phyloP scores from a whole-genome alignment of 2,329 filamentous ascomycete genomes.

The Ophiostoma tasmaniense region DNA sequence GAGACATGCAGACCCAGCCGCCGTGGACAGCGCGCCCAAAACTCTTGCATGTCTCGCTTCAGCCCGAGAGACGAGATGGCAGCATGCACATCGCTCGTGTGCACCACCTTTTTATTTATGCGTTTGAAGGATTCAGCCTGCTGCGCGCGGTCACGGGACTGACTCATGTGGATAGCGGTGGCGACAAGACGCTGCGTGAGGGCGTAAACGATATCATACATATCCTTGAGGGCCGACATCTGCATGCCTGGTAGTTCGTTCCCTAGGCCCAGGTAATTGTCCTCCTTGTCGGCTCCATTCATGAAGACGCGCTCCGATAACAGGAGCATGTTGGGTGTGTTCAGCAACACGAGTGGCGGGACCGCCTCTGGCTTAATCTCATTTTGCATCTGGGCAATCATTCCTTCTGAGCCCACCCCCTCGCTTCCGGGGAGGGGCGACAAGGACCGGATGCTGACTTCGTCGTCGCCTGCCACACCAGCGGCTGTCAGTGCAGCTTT shows the following conservation, averaged over 20 bases:
- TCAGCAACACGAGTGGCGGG: conserved; percentile 49
- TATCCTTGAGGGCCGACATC: conserved; percentile 66
- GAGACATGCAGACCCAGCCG: conserved; percentile 42
- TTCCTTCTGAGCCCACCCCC: background rate
- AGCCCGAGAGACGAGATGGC: conserved; percentile 42
- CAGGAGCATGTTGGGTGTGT: conserved; percentile 50
- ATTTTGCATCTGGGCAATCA: background rate
- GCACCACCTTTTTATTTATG: conserved; percentile 29
- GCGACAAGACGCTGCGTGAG: conserved; percentile 62
- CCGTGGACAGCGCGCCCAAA: conserved; percentile 42
- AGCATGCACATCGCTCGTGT: conserved; percentile 39
- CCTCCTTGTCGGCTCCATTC: conserved; percentile 54
- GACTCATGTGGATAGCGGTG: conserved; percentile 60
- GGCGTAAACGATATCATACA: conserved; percentile 58
- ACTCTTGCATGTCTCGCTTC: conserved; percentile 29
- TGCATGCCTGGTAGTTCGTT: conserved; percentile 58
- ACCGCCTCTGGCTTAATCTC: conserved; percentile 21
- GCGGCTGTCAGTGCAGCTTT: conserved; percentile 13
- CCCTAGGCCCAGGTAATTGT: conserved; percentile 59
- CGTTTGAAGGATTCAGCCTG: conserved; percentile 22
- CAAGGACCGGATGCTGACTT: conserved; percentile 2
- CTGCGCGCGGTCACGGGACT: conserved; percentile 55
- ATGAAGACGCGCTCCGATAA: conserved; percentile 65
- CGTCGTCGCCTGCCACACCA: background rate
- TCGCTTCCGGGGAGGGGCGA: background rate